phyloP scores from a whole-genome alignment of 2,329 filamentous ascomycete species.

The Xylaria sp. region DNA sequence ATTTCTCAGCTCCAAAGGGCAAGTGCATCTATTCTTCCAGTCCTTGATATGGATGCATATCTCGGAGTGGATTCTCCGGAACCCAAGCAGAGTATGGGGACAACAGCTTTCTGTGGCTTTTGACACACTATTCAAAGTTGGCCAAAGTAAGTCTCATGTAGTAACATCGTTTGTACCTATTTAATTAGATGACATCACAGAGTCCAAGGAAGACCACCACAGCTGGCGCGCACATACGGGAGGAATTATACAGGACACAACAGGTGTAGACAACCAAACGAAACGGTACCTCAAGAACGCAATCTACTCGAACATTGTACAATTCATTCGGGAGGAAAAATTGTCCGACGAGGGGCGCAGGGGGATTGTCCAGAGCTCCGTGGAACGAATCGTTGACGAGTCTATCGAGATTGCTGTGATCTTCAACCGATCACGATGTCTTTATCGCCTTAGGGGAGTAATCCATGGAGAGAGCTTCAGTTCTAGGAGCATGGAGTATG shows the following conservation, averaged over 20 bases:
- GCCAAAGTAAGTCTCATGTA: not conserved
- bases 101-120: not conserved
- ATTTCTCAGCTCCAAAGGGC: not conserved
- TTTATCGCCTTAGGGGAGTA: not conserved
- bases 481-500: slow-evolving; percentile 3
- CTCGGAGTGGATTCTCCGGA: fast-evolving
- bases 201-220: not conserved
- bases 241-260: not conserved
- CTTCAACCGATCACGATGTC: slow-evolving; percentile 24
- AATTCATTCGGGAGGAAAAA: not conserved
- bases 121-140: not conserved
- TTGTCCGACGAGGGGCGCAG: not conserved
- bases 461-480: not conserved
- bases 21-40: slow-evolving; percentile 19
- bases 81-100: slow-evolving; percentile 11
- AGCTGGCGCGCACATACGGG: slow-evolving; percentile 20
- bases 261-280: not conserved
- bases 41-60: slow-evolving; percentile 6
- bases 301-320: not conserved
- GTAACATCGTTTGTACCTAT: not conserved
- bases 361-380: not conserved
- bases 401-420: slow-evolving; percentile 22
- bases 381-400: slow-evolving; percentile 12
- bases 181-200: slow-evolving; percentile 1
- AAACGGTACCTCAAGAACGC: not conserved